phyloP scores from a whole-genome alignment of 2,329 filamentous ascomycete genomes.

The Lachnellula arida region DNA sequence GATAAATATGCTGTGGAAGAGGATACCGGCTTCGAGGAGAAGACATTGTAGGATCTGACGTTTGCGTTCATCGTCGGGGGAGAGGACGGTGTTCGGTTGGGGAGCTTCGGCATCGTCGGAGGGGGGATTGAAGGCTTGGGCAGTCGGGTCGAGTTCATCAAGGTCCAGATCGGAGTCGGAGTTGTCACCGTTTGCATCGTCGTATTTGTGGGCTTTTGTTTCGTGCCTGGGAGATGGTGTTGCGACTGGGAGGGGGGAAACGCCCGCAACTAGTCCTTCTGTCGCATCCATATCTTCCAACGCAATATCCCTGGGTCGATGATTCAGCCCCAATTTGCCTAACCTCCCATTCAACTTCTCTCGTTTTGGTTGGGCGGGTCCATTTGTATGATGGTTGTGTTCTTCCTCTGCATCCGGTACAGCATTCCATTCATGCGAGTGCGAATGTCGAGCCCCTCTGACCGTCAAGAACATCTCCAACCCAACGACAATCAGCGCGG shows the following conservation, averaged over 20 bases:
- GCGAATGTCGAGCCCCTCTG: slow-evolving; percentile 56
- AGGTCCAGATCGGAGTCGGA: slow-evolving; percentile 56
- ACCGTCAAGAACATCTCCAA: slow-evolving; percentile 88
- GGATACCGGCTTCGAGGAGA: slow-evolving; percentile 74
- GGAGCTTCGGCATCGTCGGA: slow-evolving; percentile 23
- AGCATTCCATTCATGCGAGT: slow-evolving; percentile 44
- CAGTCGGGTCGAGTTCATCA: slow-evolving; percentile 52
- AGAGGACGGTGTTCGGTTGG: slow-evolving; percentile 27
- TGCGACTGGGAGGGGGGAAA: slow-evolving; percentile 53
- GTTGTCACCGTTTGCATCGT: slow-evolving; percentile 30
- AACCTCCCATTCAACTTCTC: slow-evolving; percentile 27
- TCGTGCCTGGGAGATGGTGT: slow-evolving; percentile 36
- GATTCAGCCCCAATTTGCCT: slow-evolving; percentile 28
- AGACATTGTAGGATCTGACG: slow-evolving; percentile 71
- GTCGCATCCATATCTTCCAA: slow-evolving; percentile 48
- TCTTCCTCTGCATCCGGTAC: slow-evolving; percentile 38
- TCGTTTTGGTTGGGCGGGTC: slow-evolving; percentile 12
- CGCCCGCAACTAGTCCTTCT: slow-evolving; percentile 53
- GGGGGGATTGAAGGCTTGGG: slow-evolving; percentile 27
- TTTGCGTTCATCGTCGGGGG: slow-evolving; percentile 52
- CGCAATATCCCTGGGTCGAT: slow-evolving; percentile 45
- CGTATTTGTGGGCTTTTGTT: slow-evolving; percentile 25
- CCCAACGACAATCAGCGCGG: slow-evolving; percentile 75
- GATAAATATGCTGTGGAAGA: slow-evolving; percentile 83
- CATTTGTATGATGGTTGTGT: slow-evolving; percentile 33